phyloP scores from a whole-genome alignment of 192 early-diverging fungal genomes.

The Tieghemiomyces parasiticus region DNA sequence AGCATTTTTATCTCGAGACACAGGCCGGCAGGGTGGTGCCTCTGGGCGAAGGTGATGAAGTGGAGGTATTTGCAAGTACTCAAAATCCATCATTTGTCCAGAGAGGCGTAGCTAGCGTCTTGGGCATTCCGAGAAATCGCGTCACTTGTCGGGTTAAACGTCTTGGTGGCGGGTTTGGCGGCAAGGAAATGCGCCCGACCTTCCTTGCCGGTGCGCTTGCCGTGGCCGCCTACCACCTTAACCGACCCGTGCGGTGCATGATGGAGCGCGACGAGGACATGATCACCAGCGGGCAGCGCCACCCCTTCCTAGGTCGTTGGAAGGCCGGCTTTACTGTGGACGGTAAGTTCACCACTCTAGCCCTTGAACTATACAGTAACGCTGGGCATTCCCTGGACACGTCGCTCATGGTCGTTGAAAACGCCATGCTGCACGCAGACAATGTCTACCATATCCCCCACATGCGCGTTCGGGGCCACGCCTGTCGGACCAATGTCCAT shows the following conservation, averaged over 20 bases:
- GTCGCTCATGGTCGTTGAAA: conserved; percentile 53
- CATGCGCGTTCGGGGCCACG: conserved; percentile 40
- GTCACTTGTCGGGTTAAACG: conserved; percentile 66
- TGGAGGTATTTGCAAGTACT: conserved; percentile 62
- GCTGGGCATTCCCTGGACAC: conserved; percentile 51
- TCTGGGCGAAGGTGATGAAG: conserved; percentile 58
- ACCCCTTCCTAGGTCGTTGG: conserved; percentile 69
- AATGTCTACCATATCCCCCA: conserved; percentile 69
- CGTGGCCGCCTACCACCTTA: conserved; percentile 50
- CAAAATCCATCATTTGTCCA: conserved; percentile 69
- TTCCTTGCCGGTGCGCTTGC: conserved; percentile 46
- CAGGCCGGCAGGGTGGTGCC: conserved; percentile 51
- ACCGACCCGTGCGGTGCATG: conserved; percentile 54
- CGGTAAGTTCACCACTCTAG: conserved; percentile 49
- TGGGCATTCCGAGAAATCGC: conserved; percentile 57
- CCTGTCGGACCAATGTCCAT: conserved; percentile 71
- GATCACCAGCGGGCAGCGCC: conserved; percentile 51
- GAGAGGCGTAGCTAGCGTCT: conserved; percentile 44
- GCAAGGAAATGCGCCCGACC: conserved; percentile 52
- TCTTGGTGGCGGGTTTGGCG: conserved; percentile 81
- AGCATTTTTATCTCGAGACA: conserved; percentile 87
- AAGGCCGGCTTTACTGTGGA: conserved; percentile 51
- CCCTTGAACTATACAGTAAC: conserved; percentile 39
- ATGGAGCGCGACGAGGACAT: conserved; percentile 81
- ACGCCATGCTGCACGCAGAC: conserved; percentile 57